Conservation (phyloP, 2,329 filamentous ascomycete species). For the Alternaria atra region DNA sequence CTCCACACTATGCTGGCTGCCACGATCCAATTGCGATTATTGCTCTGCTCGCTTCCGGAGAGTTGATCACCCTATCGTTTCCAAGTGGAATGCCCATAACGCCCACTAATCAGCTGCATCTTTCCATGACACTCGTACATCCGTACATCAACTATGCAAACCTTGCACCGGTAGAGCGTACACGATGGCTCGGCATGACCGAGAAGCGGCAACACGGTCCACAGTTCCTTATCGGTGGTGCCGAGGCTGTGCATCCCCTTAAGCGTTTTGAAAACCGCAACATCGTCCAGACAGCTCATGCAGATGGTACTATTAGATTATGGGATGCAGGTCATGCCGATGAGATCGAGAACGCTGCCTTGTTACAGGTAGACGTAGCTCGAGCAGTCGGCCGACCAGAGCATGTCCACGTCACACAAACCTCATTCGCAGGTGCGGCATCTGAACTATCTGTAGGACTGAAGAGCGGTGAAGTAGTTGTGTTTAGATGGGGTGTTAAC, state of each 20-base stretch:
- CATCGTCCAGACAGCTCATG: constrained; percentile 85
- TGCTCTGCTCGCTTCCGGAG: constrained; percentile 81
- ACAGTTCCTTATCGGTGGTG: constrained; percentile 79
- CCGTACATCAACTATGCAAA: constrained; percentile 81
- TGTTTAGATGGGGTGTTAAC: constrained; percentile 91
- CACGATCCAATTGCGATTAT: constrained; percentile 91
- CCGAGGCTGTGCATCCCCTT: constrained; percentile 72
- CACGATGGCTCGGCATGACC: constrained; percentile 88
- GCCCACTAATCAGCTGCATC: constrained; percentile 90
- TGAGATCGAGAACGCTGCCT: constrained; percentile 84
- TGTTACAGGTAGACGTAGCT: constrained; percentile 87
- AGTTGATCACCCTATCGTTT: constrained; percentile 89
- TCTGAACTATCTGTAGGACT: constrained; percentile 88
- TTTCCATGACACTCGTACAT: constrained; percentile 86
- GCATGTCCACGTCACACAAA: constrained; percentile 77
- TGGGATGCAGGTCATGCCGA: constrained; percentile 95
- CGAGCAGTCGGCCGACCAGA: constrained; percentile 82
- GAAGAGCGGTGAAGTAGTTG: constrained; percentile 79
- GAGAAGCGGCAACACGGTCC: constrained; percentile 84
- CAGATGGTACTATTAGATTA: constrained; percentile 87
- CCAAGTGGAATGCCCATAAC: constrained; percentile 90
- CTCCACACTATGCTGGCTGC: constrained; percentile 85
- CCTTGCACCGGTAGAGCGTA: constrained; percentile 78
- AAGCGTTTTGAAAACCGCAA: constrained; percentile 85
- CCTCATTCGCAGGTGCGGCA: constrained; percentile 80